Evolutionary conservation across 106 monocot genomes (phyloP).

Genomic region (Dendrobium officinale): DNA sequence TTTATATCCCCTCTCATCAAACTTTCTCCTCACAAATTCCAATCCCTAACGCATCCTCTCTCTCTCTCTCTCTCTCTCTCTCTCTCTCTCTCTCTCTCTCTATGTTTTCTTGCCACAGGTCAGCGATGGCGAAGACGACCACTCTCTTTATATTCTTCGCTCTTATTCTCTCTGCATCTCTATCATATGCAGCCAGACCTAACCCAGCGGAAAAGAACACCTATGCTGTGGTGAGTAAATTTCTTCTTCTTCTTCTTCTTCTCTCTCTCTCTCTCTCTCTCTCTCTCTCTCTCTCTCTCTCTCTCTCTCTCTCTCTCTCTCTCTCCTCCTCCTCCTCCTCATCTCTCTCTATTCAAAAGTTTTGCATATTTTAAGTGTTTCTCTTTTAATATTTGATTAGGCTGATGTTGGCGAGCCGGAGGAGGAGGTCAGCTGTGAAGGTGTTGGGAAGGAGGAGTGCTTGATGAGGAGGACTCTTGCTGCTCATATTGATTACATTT

Average conservation of each 20-base stretch:
- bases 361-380: background rate
- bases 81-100: constrained; percentile 6
- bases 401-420: background rate
- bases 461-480: constrained; percentile 12
- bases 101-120: background rate
- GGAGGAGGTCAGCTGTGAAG: background rate
- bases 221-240: background rate
- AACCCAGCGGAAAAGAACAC: background rate
- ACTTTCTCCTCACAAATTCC: background rate
- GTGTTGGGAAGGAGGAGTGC: constrained; percentile 5
- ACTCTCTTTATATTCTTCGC: background rate
- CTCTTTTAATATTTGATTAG: background rate
- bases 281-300: background rate
- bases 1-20: background rate
- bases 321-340: background rate
- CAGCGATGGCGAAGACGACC: background rate
- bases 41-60: background rate
- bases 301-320: background rate
- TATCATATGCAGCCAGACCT: background rate
- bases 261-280: background rate
- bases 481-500: constrained; percentile 11
- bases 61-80: background rate
- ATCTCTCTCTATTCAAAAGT: too few species aligned
- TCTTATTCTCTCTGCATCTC: background rate
- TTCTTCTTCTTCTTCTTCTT: background rate